Evolutionary conservation across 2,329 filamentous ascomycete genomes (phyloP), one percentile per base, ranked within the genome.

Genomic region (Exserohilum turcica): DNA sequence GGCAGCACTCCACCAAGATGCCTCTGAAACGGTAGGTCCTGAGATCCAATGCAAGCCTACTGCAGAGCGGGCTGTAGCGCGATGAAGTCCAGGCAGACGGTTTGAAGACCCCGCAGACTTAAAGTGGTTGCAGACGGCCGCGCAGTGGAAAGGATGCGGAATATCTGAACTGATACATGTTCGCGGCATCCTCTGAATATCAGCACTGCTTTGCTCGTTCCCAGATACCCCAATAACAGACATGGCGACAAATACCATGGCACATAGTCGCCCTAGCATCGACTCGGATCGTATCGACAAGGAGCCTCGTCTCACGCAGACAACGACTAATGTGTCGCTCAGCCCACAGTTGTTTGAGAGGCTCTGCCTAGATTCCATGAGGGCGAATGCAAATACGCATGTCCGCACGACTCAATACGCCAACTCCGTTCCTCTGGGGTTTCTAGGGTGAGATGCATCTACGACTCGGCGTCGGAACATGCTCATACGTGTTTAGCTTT

Each of bases 291-390:
- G 38, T 3, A 64, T 71, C 15, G 59, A 65, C 29, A 65, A 64
- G 10, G 53, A 59, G 10, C 49, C 56, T 4, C 57, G 39, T 6
- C 59, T 70, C 2, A 46, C 56, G 1, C 64, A 70, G 47, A 54
- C 64, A 2, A 57, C 56, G 1, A 69, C 66, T 2, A 69, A 68
- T 40, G 67, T 70, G 3, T 63, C 66, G 0, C 39, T 70, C 6
- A 67, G 61, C 18, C 66, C 67, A 1, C 66, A 71, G 46, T 52
- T 68, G 2, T 71, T 70, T 28, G 66, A 71, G 47, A 67, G 68
- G 32, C 42, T 70, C 16, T 70, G 69, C 35, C 47, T 70, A 7
- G 56, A 59, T 2, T 63, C 67, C 0, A 71, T 68, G 27, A 54
- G 63, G 8, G 65, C 68, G 1, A 63, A 65, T 38, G 57, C 64